These are phyloP conservation scores for Lumnitzera racemosa DNA, from an alignment of 345 rosid genomes.

Conservation along the genomic window DNA sequence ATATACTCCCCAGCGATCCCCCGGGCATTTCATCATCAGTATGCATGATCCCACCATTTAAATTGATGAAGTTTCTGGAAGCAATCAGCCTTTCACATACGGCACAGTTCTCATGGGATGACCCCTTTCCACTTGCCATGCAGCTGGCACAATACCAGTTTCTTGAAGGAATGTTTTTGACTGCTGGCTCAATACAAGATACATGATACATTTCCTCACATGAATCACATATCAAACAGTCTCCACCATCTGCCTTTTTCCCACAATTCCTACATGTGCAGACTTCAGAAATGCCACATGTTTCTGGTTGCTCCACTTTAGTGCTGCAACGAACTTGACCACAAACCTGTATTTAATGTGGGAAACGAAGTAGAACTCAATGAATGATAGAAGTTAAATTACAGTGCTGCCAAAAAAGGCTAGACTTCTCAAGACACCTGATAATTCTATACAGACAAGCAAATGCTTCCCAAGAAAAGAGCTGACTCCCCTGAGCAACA, in stretches of 20 bases:
- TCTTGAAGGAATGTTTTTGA: conserved; percentile 46
- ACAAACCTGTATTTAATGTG: conserved; percentile 24
- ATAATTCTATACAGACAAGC: too few species aligned
- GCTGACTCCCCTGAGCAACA: too few species aligned
- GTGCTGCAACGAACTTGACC: conserved; percentile 32
- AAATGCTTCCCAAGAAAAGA: too few species aligned
- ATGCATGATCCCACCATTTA: conserved; percentile 10
- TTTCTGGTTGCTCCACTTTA: conserved; percentile 36
- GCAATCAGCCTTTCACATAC: conserved; percentile 62
- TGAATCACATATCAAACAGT: conserved; percentile 76
- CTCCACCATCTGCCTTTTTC: conserved; percentile 50
- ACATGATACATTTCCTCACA: conserved; percentile 84
- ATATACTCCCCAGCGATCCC: conserved; percentile 37
- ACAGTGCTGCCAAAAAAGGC: too few species aligned
- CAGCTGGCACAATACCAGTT: conserved; percentile 80
- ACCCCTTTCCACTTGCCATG: conserved; percentile 44
- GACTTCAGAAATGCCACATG: conserved; percentile 21
- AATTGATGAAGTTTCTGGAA: conserved; percentile 20
- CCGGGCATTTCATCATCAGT: conserved; percentile 21
- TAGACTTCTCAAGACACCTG: too few species aligned
- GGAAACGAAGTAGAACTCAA: neutral
- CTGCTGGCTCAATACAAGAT: conserved; percentile 69
- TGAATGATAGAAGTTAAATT: neutral
- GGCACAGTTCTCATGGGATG: conserved; percentile 65
- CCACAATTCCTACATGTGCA: conserved; percentile 60